Percentiles rank a stretch among this genome's conserved stretches.
Evolutionary conservation across 2,329 filamentous ascomycete species (phyloP).

Genomic region (Phialemonium atrogriseum): DNA sequence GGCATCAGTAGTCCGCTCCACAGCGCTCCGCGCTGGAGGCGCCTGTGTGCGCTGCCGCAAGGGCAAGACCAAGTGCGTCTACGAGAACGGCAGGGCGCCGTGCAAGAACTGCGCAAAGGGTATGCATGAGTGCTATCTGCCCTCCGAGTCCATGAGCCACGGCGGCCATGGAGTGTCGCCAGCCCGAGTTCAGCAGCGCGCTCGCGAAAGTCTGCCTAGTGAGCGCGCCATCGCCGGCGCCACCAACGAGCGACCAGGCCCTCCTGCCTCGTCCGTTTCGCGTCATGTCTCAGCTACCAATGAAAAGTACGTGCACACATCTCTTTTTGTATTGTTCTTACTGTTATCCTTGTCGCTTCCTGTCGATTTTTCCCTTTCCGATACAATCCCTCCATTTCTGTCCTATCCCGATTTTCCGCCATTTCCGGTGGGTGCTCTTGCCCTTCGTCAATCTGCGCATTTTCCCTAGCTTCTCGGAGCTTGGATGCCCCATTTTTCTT

Average conservation of each 20-base stretch:
- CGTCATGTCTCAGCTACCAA: constrained; percentile 37
- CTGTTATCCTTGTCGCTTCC: constrained; percentile 5
- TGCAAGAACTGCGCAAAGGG: constrained; percentile 58
- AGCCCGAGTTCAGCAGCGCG: constrained; percentile 40
- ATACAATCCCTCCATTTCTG: not conserved
- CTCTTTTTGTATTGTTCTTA: constrained; percentile 5
- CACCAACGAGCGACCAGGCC: constrained; percentile 31
- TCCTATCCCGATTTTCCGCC: not conserved
- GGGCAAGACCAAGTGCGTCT: constrained; percentile 57
- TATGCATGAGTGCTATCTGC: constrained; percentile 55
- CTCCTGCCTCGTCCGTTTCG: constrained; percentile 34
- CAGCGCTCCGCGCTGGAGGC: constrained; percentile 51
- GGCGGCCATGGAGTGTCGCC: constrained; percentile 49
- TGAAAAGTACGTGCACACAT: constrained; percentile 44
- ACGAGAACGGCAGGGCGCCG: constrained; percentile 53
- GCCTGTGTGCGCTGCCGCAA: constrained; percentile 56
- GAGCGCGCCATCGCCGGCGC: constrained; percentile 39
- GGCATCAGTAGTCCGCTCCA: constrained; percentile 45
- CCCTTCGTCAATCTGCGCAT: constrained; percentile 1
- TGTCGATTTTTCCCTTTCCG: constrained; percentile 2
- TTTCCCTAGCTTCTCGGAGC: constrained; percentile 11
- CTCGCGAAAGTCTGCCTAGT: constrained; percentile 46
- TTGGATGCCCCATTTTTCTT: constrained; percentile 15
- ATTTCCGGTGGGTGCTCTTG: constrained; percentile 1
- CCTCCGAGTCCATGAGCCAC: constrained; percentile 51